phyloP scores from a whole-genome alignment of 108 stramenopile species.

The Cylindrotheca closterium region DNA sequence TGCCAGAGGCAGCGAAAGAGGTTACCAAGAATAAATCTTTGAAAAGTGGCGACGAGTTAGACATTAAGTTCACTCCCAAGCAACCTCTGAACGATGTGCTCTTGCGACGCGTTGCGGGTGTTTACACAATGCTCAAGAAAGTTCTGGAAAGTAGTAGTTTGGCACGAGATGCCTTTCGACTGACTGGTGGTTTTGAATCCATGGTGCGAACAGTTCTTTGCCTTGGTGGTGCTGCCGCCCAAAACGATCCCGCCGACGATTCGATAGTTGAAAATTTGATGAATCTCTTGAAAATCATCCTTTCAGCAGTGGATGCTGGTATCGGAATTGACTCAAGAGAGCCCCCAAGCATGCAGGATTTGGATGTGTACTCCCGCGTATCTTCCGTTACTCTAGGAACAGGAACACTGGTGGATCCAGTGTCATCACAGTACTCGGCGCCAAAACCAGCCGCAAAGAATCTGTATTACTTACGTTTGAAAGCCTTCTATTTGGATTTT shows the following conservation, averaged over 20 bases:
- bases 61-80: conserved; percentile 23
- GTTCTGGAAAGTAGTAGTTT: conserved; percentile 56
- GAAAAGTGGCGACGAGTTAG: conserved; percentile 9
- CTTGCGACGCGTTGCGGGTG: conserved; percentile 21
- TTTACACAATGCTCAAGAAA: conserved; percentile 43
- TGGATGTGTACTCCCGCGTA: conserved; percentile 17
- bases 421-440: conserved; percentile 38
- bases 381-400: conserved; percentile 14
- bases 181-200: conserved; percentile 66
- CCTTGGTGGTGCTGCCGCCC: conserved; percentile 38
- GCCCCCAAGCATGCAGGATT: conserved; percentile 18
- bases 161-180: conserved; percentile 72
- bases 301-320: conserved; percentile 55
- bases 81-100: conserved; percentile 14
- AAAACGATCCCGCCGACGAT: conserved; percentile 16
- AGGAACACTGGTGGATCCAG: conserved; percentile 38
- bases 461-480: conserved; percentile 56
- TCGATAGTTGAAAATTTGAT: conserved; percentile 31
- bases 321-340: conserved; percentile 51
- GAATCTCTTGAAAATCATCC: conserved; percentile 46
- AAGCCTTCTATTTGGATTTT: conserved; percentile 77
- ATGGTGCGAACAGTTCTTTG: conserved; percentile 51
- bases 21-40: conserved; percentile 18
- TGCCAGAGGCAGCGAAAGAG: conserved; percentile 26
- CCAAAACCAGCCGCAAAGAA: conserved; percentile 44